phyloP scores from a whole-genome alignment of 2,329 filamentous ascomycete genomes.

The Harringtonia aguacate region DNA sequence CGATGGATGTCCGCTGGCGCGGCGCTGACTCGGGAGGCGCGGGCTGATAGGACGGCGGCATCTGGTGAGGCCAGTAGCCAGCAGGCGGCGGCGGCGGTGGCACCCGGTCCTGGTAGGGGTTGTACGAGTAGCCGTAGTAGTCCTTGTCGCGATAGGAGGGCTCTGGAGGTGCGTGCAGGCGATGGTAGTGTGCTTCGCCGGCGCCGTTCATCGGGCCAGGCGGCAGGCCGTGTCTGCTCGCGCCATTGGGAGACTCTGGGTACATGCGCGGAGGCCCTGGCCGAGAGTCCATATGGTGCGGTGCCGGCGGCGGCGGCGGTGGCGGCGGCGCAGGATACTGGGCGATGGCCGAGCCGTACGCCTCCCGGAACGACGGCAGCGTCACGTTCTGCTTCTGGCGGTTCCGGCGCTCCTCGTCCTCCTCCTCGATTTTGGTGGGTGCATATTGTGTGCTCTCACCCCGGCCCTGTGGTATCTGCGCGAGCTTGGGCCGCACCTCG shows the following conservation, averaged over 20 bases:
- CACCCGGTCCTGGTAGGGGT: constrained; percentile 11
- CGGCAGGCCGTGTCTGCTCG: not conserved
- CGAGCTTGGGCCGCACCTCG: constrained; percentile 9
- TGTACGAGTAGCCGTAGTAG: constrained; percentile 12
- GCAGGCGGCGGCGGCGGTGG: constrained; percentile 5
- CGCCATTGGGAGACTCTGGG: constrained; percentile 2
- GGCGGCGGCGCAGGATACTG: constrained; percentile 4
- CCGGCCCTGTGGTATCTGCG: constrained; percentile 8
- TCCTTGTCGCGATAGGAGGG: constrained; percentile 10
- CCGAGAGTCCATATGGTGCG: not conserved
- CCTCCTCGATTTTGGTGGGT: constrained; percentile 7
- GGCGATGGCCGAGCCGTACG: constrained; percentile 7
- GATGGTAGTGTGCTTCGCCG: constrained; percentile 9
- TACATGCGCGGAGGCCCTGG: not conserved
- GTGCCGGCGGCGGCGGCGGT: constrained; percentile 1
- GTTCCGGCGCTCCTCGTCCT: constrained; percentile 8
- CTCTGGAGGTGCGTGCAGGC: constrained; percentile 11
- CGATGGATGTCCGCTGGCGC: constrained; percentile 47
- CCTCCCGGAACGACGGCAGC: constrained; percentile 12
- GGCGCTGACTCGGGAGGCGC: constrained; percentile 39
- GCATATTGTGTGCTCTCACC: constrained; percentile 1
- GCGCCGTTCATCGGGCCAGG: constrained; percentile 5
- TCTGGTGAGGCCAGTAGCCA: constrained; percentile 9
- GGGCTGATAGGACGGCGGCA: constrained; percentile 20
- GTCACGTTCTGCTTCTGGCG: constrained; percentile 7